Percentiles rank a stretch among this genome's conserved stretches.
phyloP scores from a whole-genome alignment of 441 rosid species.

The Pelargonium cotyledonis region DNA sequence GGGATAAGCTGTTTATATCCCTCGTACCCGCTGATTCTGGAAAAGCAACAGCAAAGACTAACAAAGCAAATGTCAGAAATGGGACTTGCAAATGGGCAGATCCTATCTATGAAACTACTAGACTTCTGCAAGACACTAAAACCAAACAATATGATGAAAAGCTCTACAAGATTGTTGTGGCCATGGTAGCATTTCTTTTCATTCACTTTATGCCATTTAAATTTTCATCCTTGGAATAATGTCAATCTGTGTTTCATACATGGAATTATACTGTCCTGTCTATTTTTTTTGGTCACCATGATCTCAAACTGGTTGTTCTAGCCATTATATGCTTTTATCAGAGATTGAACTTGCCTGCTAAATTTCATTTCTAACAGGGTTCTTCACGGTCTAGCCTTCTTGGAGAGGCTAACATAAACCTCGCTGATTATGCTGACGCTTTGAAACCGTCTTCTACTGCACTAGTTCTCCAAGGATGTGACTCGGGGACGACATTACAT shows the following conservation, averaged over 20 bases:
- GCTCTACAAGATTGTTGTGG: constrained; percentile 70
- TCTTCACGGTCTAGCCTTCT: constrained; percentile 85
- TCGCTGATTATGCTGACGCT: constrained; percentile 92
- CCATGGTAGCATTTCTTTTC: constrained; percentile 54
- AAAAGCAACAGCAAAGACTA: constrained; percentile 87
- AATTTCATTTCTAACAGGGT: constrained; percentile 54
- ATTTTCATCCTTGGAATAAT: constrained; percentile 10
- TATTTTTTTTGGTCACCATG: constrained; percentile 9
- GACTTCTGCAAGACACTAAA: constrained; percentile 83
- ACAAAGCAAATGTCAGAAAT: constrained; percentile 93
- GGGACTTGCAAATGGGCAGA: constrained; percentile 99
- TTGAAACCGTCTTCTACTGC: constrained; percentile 62
- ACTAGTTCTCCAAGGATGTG: constrained; percentile 79
- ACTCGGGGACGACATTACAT: constrained; percentile 83
- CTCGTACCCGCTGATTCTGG: constrained; percentile 88
- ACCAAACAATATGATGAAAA: constrained; percentile 83
- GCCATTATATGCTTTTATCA: constrained; percentile 11
- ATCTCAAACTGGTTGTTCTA: constrained; percentile 1
- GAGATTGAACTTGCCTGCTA: constrained; percentile 20
- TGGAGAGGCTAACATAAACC: constrained; percentile 90
- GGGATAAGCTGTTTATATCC: constrained; percentile 96
- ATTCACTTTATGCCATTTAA: constrained; percentile 10
- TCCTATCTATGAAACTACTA: constrained; percentile 95
- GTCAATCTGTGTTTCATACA: constrained; percentile 3
- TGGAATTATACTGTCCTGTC: background rate